A percentile compares a stretch with the other conserved stretches of the same genome.
Conservation (phyloP, 2,329 filamentous ascomycete species). For the Aspergillus vadensis region DNA sequence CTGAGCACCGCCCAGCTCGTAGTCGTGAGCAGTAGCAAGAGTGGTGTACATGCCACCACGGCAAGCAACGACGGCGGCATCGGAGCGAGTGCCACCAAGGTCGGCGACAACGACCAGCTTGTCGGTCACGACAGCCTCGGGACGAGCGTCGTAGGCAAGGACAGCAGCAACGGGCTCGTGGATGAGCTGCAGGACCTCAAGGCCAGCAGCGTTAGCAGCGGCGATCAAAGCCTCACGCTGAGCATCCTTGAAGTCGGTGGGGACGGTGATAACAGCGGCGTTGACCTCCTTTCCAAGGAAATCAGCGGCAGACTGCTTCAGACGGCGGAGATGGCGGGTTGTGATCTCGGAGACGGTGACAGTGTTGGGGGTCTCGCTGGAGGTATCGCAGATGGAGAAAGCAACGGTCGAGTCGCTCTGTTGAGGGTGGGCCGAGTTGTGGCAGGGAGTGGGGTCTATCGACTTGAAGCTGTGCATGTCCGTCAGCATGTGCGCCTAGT, state of each 20-base stretch:
- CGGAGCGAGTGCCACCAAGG: conserved; percentile 87
- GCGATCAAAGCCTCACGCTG: conserved; percentile 80
- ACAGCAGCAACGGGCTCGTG: conserved; percentile 86
- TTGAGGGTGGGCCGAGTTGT: conserved; percentile 87
- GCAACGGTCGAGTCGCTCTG: conserved; percentile 71
- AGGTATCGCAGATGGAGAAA: conserved; percentile 81
- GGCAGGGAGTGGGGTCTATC: conserved; percentile 93
- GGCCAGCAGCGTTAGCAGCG: conserved; percentile 74
- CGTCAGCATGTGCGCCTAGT: conserved; percentile 15
- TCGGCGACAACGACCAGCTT: conserved; percentile 92
- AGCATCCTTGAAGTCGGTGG: conserved; percentile 86
- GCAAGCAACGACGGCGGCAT: conserved; percentile 86
- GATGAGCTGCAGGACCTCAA: conserved; percentile 92
- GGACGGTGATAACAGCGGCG: conserved; percentile 90
- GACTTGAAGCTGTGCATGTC: conserved; percentile 70
- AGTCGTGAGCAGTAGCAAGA: conserved; percentile 91
- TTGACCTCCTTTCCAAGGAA: conserved; percentile 92
- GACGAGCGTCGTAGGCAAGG: conserved; percentile 86
- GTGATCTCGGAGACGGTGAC: conserved; percentile 79
- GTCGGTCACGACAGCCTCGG: conserved; percentile 73
- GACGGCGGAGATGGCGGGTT: conserved; percentile 78
- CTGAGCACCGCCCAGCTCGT: conserved; percentile 82
- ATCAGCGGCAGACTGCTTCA: conserved; percentile 81
- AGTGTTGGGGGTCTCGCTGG: conserved; percentile 64
- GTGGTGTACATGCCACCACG: conserved; percentile 96